phyloP scores from a whole-genome alignment of 805 yeast species.

The Yamadazyma insecticola region DNA sequence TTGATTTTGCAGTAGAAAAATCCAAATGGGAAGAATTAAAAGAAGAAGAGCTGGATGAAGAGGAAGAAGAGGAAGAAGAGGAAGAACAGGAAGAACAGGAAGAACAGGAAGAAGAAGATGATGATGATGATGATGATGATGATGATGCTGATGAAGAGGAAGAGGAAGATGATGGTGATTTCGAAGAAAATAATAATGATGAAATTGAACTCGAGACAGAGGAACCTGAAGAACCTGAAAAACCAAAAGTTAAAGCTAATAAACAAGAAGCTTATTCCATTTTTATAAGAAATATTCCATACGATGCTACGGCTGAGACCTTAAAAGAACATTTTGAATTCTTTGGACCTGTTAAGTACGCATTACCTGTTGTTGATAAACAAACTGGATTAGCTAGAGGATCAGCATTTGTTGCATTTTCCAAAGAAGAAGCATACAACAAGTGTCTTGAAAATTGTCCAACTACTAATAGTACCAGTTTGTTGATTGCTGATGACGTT shows the following conservation, averaged over 20 bases:
- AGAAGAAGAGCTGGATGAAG: slow-evolving; percentile 27
- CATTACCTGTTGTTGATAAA: slow-evolving; percentile 86
- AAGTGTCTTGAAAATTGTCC: slow-evolving; percentile 80
- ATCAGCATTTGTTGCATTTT: slow-evolving; percentile 91
- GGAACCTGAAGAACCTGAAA: slow-evolving; percentile 23
- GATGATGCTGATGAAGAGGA: slow-evolving; percentile 31
- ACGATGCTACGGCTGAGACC: slow-evolving; percentile 82
- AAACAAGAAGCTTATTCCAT: slow-evolving; percentile 68
- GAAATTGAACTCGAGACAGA: slow-evolving; percentile 16
- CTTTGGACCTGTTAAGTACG: slow-evolving; percentile 88
- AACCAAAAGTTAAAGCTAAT: slow-evolving; percentile 40
- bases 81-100: slow-evolving; percentile 35
- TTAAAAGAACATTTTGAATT: slow-evolving; percentile 71
- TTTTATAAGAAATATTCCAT: slow-evolving; percentile 90
- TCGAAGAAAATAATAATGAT: slow-evolving; percentile 20
- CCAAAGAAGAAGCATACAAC: slow-evolving; percentile 53
- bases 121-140: slow-evolving; percentile 32
- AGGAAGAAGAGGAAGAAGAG: slow-evolving; percentile 38
- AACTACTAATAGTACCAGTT: slow-evolving; percentile 51
- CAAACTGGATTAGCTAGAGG: slow-evolving; percentile 86
- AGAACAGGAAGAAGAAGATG: slow-evolving; percentile 35
- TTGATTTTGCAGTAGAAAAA: slow-evolving; percentile 89
- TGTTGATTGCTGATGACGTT: slow-evolving; percentile 89
- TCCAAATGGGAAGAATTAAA: slow-evolving; percentile 68
- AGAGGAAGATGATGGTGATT: slow-evolving; percentile 28